Percentiles rank a stretch among this genome's conserved stretches.
These are phyloP conservation scores for Pichia cactophila DNA, from an alignment of 1,139 yeast species.

Conservation along the genomic window DNA sequence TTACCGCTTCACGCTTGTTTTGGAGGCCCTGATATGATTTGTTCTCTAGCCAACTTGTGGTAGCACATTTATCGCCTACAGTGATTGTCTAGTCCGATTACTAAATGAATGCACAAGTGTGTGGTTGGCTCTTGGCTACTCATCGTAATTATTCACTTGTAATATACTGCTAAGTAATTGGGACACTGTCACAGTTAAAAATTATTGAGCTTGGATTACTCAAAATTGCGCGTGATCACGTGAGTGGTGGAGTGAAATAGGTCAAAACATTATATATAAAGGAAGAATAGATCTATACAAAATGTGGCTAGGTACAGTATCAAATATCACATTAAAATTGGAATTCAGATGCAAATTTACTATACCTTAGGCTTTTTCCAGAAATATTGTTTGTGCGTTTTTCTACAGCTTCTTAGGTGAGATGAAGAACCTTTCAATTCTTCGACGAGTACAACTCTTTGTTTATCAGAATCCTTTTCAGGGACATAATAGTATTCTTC, in stretches of 20 bases:
- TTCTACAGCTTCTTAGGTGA: slow-evolving; percentile 74
- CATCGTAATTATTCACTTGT: too few species aligned
- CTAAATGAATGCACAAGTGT: too few species aligned
- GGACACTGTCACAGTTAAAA: too few species aligned
- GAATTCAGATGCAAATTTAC: too few species aligned
- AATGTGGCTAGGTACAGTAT: not conserved
- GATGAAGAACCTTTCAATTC: slow-evolving; percentile 70
- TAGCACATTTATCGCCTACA: too few species aligned
- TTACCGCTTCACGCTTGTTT: not conserved
- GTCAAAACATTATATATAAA: too few species aligned
- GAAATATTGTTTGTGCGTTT: slow-evolving; percentile 85
- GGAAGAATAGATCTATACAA: not conserved
- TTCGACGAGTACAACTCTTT: slow-evolving; percentile 62
- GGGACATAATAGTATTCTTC: slow-evolving; percentile 89
- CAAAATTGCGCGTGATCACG: slow-evolving; percentile 7
- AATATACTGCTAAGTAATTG: too few species aligned
- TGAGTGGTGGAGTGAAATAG: not conserved
- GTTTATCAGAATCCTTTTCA: slow-evolving; percentile 67
- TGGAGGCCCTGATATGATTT: not conserved
- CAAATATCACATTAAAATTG: too few species aligned
- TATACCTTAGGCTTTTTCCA: slow-evolving; percentile 61
- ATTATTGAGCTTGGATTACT: too few species aligned
- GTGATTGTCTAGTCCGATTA: too few species aligned
- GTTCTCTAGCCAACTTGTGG: too few species aligned
- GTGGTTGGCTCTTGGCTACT: too few species aligned